These are phyloP conservation scores for Phaeosphaeria sp. DNA, from an alignment of 2,329 filamentous ascomycete species.

Conservation along the genomic window DNA sequence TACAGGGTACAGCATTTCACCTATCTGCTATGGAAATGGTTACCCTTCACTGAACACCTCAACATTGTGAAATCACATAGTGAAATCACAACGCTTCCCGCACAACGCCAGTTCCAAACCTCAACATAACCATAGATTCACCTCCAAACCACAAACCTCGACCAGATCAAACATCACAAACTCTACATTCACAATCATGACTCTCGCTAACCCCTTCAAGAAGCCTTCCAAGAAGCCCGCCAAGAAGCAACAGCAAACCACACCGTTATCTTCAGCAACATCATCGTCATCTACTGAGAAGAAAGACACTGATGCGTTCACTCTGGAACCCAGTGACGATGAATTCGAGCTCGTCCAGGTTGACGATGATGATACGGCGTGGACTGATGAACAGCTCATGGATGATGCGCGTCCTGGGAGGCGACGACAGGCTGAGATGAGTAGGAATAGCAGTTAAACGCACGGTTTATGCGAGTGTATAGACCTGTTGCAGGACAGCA, in stretches of 20 bases:
- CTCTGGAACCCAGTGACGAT: not conserved
- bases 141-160: not conserved
- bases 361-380: conserved; percentile 1
- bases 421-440: not conserved
- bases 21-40: not conserved
- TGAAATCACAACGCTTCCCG: not conserved
- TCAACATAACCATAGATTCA: not conserved
- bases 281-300: not conserved
- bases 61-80: not conserved
- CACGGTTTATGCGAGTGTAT: too few relatives aligned
- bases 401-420: conserved; percentile 11
- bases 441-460: not conserved
- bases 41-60: not conserved
- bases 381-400: conserved; percentile 8
- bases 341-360: not conserved
- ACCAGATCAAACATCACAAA: not conserved
- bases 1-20: not conserved
- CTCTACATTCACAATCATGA: not conserved
- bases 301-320: not conserved
- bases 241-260: not conserved
- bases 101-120: not conserved
- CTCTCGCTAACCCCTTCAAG: not conserved
- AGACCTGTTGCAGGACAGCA: too few relatives aligned
- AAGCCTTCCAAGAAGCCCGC: not conserved
- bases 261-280: too few relatives aligned